Evolutionary conservation across 441 rosid genomes (phyloP).

Genomic region (Pelargonium hybrid): DNA sequence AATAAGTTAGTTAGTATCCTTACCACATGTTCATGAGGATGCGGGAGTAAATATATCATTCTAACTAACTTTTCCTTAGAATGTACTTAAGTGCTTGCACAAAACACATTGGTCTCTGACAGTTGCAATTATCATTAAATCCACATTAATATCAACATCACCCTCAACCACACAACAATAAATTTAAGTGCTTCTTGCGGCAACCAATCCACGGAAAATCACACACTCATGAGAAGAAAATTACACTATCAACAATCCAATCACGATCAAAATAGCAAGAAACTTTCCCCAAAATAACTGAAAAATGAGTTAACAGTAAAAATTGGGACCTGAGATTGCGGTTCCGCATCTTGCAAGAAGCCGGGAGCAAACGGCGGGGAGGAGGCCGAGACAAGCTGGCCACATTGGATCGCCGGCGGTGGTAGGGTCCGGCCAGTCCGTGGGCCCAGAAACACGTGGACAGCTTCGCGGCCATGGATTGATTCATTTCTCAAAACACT

Average conservation of each 20-base stretch:
- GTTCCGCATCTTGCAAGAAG: conserved; percentile 68
- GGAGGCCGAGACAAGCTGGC: conserved; percentile 25
- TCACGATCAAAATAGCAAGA: not conserved
- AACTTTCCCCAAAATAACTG: not conserved
- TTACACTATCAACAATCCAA: not conserved
- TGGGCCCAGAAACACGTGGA: conserved; percentile 41
- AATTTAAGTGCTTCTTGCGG: too few species aligned
- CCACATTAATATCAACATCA: not conserved
- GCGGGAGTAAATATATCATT: too few species aligned
- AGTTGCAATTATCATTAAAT: not conserved
- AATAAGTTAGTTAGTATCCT: too few species aligned
- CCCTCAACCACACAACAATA: not conserved
- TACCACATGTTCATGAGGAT: too few species aligned
- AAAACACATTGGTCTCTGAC: too few species aligned
- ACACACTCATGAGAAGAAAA: not conserved
- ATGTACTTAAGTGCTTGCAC: not conserved
- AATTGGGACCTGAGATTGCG: conserved; percentile 44
- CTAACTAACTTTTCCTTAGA: too few species aligned
- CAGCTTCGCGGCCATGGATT: conserved; percentile 45
- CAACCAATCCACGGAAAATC: too few species aligned
- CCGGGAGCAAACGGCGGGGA: conserved; percentile 37
- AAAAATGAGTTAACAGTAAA: not conserved
- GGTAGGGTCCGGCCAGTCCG: conserved; percentile 27
- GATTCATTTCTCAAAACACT: not conserved
- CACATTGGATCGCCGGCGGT: not conserved